Evolutionary conservation across 768 basidiomycete genomes (phyloP).

Genomic region (Dioszegia aurantiaca): DNA sequence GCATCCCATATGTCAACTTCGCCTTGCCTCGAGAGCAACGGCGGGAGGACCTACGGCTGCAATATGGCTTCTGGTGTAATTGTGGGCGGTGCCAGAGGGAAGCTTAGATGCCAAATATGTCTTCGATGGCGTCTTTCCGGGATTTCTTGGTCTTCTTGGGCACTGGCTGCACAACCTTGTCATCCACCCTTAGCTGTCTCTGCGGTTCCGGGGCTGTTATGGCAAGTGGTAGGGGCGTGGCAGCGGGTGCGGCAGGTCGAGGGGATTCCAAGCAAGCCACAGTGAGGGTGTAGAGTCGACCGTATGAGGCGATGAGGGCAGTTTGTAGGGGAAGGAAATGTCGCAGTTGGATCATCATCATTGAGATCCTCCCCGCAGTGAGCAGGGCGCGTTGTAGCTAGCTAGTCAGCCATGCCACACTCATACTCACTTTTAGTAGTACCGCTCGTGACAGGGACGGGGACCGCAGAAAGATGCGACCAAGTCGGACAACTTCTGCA

Average conservation of each 20-base stretch:
- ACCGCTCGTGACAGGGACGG: too few species aligned
- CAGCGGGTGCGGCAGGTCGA: too few species aligned
- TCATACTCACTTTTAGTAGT: too few species aligned
- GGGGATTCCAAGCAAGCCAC: not conserved
- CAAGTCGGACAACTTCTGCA: slow-evolving; percentile 24
- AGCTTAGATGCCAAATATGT: slow-evolving; percentile 23
- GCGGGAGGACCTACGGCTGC: slow-evolving; percentile 46
- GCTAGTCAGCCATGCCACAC: not conserved
- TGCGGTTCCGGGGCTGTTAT: too few species aligned
- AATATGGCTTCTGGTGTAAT: slow-evolving; percentile 56
- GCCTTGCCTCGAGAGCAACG: slow-evolving; percentile 32
- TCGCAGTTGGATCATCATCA: slow-evolving; percentile 29
- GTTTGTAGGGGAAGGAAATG: slow-evolving; percentile 43
- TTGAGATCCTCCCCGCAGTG: slow-evolving; percentile 18
- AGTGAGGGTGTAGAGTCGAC: slow-evolving; percentile 30
- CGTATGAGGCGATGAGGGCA: slow-evolving; percentile 26
- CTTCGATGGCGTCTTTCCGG: slow-evolving; percentile 24
- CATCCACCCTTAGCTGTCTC: too few species aligned
- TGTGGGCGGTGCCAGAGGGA: slow-evolving; percentile 71
- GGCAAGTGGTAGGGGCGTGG: too few species aligned
- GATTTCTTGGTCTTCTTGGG: slow-evolving; percentile 12
- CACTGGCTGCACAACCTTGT: too few species aligned
- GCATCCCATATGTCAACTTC: slow-evolving; percentile 74
- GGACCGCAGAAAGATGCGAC: not conserved
- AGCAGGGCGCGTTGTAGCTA: slow-evolving; percentile 2